Evolutionary conservation across 2,329 filamentous ascomycete genomes (phyloP).

Genomic region (Fusarium duplospermum): DNA sequence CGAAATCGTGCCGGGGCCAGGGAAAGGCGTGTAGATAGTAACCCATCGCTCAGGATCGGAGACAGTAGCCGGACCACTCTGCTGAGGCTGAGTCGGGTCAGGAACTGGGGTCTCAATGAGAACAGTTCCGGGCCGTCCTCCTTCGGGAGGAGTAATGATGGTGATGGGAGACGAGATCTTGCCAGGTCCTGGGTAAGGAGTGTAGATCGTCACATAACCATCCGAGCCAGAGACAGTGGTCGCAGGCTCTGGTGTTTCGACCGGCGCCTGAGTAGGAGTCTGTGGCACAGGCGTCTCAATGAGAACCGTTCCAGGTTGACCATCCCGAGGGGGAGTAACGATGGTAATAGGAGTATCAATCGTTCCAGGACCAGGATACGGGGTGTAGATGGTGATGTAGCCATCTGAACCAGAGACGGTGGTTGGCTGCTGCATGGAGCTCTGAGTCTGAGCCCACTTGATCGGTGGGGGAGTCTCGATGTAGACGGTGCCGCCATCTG

Average conservation of each 20-base stretch:
- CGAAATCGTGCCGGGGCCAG: slow-evolving; percentile 22
- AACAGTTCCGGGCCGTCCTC: slow-evolving; percentile 24
- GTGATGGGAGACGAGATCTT: slow-evolving; percentile 29
- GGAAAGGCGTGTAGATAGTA: slow-evolving; percentile 32
- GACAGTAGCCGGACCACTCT: not conserved
- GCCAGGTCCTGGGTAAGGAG: slow-evolving; percentile 20
- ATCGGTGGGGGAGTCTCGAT: slow-evolving; percentile 13
- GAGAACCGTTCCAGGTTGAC: slow-evolving; percentile 23
- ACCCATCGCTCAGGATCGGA: slow-evolving; percentile 19
- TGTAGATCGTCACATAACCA: slow-evolving; percentile 24
- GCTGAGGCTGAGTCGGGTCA: not conserved
- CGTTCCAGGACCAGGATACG: slow-evolving; percentile 25
- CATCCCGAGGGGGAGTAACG: slow-evolving; percentile 11
- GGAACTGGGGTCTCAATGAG: slow-evolving; percentile 28
- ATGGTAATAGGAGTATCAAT: slow-evolving; percentile 32
- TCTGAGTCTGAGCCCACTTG: not conserved
- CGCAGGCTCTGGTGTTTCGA: not conserved
- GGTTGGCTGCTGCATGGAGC: not conserved
- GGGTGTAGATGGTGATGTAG: slow-evolving; percentile 27
- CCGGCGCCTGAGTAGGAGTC: not conserved
- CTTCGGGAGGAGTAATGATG: slow-evolving; percentile 15
- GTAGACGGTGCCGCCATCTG: slow-evolving; percentile 21
- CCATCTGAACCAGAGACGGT: slow-evolving; percentile 22
- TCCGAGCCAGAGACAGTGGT: slow-evolving; percentile 8
- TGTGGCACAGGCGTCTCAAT: slow-evolving; percentile 7